Percentiles rank a stretch among this genome's conserved stretches.
phyloP scores from a whole-genome alignment of 768 basidiomycete genomes.

The Jaapia argillacea region DNA sequence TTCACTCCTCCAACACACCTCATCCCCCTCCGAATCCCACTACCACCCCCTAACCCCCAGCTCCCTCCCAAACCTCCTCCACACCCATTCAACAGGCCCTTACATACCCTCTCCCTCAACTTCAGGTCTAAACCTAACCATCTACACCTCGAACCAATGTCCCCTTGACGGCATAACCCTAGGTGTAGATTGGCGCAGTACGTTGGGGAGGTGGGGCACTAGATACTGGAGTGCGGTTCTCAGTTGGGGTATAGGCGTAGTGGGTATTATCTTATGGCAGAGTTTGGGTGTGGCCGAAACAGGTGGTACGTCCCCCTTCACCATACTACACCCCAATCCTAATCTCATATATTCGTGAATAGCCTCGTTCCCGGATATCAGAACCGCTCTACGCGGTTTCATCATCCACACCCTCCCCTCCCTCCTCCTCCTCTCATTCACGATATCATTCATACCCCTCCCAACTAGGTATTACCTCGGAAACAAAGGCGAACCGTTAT shows the following conservation, averaged over 20 bases:
- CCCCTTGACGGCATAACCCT: conserved; percentile 32
- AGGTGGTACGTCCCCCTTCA: conserved; percentile 12
- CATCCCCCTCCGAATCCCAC: conserved; percentile 52
- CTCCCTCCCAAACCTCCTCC: conserved; percentile 39
- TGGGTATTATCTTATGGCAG: conserved; percentile 43
- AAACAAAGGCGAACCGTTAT: conserved; percentile 35
- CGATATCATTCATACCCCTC: conserved; percentile 46
- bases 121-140: conserved; percentile 39
- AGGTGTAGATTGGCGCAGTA: conserved; percentile 61
- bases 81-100: conserved; percentile 61
- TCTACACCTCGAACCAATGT: conserved; percentile 49
- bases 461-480: conserved; percentile 50
- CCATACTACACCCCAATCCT: not conserved
- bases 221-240: conserved; percentile 68
- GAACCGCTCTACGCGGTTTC: conserved; percentile 23
- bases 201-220: conserved; percentile 57
- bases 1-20: conserved; percentile 58
- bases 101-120: conserved; percentile 31
- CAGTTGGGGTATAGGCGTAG: conserved; percentile 69
- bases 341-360: not conserved
- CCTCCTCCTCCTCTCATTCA: conserved; percentile 32
- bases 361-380: not conserved
- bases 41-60: conserved; percentile 44
- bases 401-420: conserved; percentile 24
- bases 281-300: conserved; percentile 29